These are phyloP conservation scores for Globisporangium spiculum DNA, from an alignment of 352 stramenopile genomes.

Conservation along the genomic window DNA sequence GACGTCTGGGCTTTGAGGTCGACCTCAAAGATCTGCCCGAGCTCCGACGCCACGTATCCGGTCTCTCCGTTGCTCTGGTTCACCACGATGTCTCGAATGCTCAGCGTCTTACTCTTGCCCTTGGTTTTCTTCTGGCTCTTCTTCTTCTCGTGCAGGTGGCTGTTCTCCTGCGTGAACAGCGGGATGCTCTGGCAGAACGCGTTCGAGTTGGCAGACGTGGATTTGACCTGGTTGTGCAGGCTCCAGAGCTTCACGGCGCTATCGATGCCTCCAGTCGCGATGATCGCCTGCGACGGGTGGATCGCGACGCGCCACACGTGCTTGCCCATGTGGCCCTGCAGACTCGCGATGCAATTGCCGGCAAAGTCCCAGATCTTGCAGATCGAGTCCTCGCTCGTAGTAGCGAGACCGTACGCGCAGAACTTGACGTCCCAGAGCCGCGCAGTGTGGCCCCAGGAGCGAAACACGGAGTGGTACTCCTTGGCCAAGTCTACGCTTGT, in stretches of 20 bases:
- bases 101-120: conserved; percentile 30
- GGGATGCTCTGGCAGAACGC: conserved; percentile 19
- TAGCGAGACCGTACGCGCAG: conserved; percentile 42
- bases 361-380: conserved; percentile 68
- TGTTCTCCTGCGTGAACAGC: conserved; percentile 9
- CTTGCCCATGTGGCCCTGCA: conserved; percentile 72
- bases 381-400: conserved; percentile 74
- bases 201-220: conserved; percentile 21
- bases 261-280: conserved; percentile 79
- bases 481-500: conserved; percentile 15
- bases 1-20: conserved; percentile 30
- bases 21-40: conserved; percentile 52
- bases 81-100: conserved; percentile 52
- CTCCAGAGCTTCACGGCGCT: conserved; percentile 81
- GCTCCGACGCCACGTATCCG: conserved; percentile 64
- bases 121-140: conserved; percentile 19
- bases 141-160: not conserved
- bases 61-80: conserved; percentile 23
- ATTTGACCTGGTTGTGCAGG: conserved; percentile 51
- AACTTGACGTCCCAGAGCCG: conserved; percentile 86
- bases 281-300: conserved; percentile 35
- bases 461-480: conserved; percentile 54
- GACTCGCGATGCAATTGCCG: conserved; percentile 63
- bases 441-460: conserved; percentile 78
- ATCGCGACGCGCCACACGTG: conserved; percentile 79